Evolutionary conservation across 2,329 filamentous ascomycete genomes (phyloP).

Genomic region (Fonsecaea monophora): DNA sequence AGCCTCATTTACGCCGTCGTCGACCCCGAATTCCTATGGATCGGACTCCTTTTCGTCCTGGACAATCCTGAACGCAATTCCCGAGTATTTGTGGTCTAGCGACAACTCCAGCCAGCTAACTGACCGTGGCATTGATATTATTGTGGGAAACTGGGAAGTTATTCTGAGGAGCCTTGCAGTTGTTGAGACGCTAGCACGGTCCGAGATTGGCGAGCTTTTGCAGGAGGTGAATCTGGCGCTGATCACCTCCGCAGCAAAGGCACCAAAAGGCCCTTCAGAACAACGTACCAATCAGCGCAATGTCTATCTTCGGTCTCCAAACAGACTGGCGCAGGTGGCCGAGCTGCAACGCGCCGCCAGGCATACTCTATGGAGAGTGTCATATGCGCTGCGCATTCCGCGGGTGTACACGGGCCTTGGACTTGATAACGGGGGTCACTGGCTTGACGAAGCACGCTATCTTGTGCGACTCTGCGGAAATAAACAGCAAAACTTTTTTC

Average conservation of each 20-base stretch:
- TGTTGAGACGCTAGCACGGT: conserved; percentile 59
- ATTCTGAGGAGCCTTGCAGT: conserved; percentile 63
- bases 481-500: conserved; percentile 66
- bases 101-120: conserved; percentile 27
- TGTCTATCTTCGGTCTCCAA: conserved; percentile 55
- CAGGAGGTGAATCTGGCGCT: conserved; percentile 54
- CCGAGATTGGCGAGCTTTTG: conserved; percentile 59
- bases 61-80: conserved; percentile 40
- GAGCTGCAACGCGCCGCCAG: conserved; percentile 54
- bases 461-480: conserved; percentile 62
- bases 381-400: conserved; percentile 62
- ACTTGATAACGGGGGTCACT: conserved; percentile 59
- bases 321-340: conserved; percentile 54
- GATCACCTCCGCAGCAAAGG: conserved; percentile 46
- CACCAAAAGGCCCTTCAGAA: conserved; percentile 55
- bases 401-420: conserved; percentile 64
- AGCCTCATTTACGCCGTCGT: conserved; percentile 28
- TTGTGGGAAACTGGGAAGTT: conserved; percentile 66
- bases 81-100: conserved; percentile 35
- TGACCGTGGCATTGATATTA: conserved; percentile 62
- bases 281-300: conserved; percentile 57
- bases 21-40: conserved; percentile 37
- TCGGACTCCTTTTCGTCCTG: conserved; percentile 40
- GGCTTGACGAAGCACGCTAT: conserved; percentile 66
- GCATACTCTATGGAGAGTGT: conserved; percentile 58